Evolutionary conservation across 345 rosid genomes (phyloP).

Genomic region (Sisymbrium altissimum): DNA sequence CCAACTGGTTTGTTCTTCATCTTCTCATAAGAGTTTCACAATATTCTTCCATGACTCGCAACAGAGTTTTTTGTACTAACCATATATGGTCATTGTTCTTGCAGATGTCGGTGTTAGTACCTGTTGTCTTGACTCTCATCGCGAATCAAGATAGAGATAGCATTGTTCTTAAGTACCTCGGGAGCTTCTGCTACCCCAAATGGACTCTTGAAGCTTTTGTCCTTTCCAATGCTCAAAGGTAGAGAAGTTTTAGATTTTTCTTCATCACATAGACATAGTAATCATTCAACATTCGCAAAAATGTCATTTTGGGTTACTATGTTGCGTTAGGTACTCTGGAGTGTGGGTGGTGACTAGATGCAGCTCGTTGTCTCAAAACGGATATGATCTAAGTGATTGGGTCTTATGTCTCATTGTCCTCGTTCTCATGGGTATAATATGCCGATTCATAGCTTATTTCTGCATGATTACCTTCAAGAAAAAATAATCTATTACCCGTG

Average conservation of each 20-base stretch:
- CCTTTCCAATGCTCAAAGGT: constrained; percentile 74
- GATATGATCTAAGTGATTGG: constrained; percentile 62
- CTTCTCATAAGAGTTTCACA: neutral
- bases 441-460: constrained; percentile 49
- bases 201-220: constrained; percentile 88
- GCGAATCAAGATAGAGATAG: constrained; percentile 59
- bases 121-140: constrained; percentile 75
- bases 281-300: neutral
- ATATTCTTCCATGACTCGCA: neutral
- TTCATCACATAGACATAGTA: neutral
- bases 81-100: neutral
- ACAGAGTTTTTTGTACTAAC: neutral
- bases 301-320: neutral
- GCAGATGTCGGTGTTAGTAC: constrained; percentile 85
- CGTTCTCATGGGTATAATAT: constrained; percentile 38
- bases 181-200: constrained; percentile 62
- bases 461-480: constrained; percentile 43
- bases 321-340: constrained; percentile 49
- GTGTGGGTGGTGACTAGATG: constrained; percentile 72
- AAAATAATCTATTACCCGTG: constrained; percentile 33
- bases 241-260: neutral
- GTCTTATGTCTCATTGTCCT: constrained; percentile 44
- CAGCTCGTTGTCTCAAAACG: constrained; percentile 43
- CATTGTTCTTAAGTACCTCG: constrained; percentile 43
- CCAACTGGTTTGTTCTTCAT: constrained; percentile 55